Base-by-base conservation (phyloP, 2,329 filamentous ascomycete genomes). In the Diaporthe capsici region DNA sequence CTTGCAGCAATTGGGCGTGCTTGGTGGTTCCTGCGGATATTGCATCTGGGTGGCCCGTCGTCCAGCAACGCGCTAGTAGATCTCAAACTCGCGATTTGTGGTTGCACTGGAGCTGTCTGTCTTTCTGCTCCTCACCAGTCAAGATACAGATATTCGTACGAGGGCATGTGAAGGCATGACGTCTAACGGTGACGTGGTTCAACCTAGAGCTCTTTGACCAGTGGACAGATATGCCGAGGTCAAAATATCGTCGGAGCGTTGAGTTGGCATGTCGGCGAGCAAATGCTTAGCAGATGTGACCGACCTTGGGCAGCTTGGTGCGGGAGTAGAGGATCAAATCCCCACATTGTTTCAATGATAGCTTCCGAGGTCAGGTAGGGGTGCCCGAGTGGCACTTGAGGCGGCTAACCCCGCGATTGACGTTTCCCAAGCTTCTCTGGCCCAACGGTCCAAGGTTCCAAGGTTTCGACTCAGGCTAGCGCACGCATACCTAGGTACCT, bases 381-480 rank as follows among this genome's bases (percentile, higher is more conserved):
- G 2, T 49, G 31, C 44, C 20, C 20, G n/a, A 44, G 55, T 47
- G 39, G 39, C 44, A 71, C 68, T 49, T 37, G 47, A 49, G 53
- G 31, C 49, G 34, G 57, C 49, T 65, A 34, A 72, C 71, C 71
- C 71, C 71, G 71, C 71, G 71, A 55, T 72, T 72, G 71, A 72
- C 57, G 71, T 65, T 39, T 55, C 71, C 37, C 60, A 44, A 44
- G 60, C 60, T 44, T 28, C 58, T 67, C 63, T 72, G 44, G 71
- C 34, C 71, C 37, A 63, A 55, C 44, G 42, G 34, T 34, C 58
- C 55, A 22, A 58, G 51, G 68, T 39, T 44, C 25, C 55, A 37
- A 28, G 58, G 49, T 22, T 55, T 53, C 37, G 58, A 60, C 58
- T 51, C 47, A 42, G 71, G 49, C 57, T 34, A 53, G 57, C 37